These are phyloP conservation scores for Amanita rimosa DNA, from an alignment of 768 basidiomycete species.

Conservation along the genomic window DNA sequence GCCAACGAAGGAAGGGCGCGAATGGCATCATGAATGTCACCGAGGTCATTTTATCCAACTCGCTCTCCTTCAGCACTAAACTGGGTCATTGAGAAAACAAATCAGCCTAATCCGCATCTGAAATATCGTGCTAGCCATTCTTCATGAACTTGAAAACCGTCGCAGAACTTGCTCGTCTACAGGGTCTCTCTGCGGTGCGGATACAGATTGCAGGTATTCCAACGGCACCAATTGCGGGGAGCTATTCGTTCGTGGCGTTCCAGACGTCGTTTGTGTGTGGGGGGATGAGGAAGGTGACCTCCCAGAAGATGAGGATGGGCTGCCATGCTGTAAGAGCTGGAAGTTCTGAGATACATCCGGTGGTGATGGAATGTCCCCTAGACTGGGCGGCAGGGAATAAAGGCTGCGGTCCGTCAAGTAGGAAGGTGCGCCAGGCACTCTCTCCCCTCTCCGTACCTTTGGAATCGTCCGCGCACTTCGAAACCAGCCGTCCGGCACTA, in stretches of 20 bases:
- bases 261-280: constrained; percentile 21
- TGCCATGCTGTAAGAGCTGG: constrained; percentile 15
- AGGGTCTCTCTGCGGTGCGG: constrained; percentile 48
- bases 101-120: background rate
- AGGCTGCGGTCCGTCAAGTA: constrained; percentile 17
- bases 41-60: background rate
- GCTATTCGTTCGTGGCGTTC: constrained; percentile 3
- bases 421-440: constrained; percentile 23
- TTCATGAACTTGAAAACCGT: constrained; percentile 27
- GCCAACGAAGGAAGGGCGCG: background rate
- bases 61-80: background rate
- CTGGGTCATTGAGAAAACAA: background rate
- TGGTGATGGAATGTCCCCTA: constrained; percentile 13
- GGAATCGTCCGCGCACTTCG: constrained; percentile 57
- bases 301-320: constrained; percentile 18
- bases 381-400: constrained; percentile 15
- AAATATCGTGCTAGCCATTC: background rate
- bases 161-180: constrained; percentile 54
- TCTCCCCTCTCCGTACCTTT: constrained; percentile 44
- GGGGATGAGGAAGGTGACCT: constrained; percentile 29
- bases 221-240: constrained; percentile 43
- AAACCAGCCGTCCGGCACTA: constrained; percentile 71
- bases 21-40: background rate
- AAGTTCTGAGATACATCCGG: constrained; percentile 13
- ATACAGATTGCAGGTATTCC: constrained; percentile 43